A percentile compares a stretch with the other conserved stretches of the same genome.
Conservation (phyloP, 495 filamentous ascomycete species). For the Aspergillus biplanus region DNA sequence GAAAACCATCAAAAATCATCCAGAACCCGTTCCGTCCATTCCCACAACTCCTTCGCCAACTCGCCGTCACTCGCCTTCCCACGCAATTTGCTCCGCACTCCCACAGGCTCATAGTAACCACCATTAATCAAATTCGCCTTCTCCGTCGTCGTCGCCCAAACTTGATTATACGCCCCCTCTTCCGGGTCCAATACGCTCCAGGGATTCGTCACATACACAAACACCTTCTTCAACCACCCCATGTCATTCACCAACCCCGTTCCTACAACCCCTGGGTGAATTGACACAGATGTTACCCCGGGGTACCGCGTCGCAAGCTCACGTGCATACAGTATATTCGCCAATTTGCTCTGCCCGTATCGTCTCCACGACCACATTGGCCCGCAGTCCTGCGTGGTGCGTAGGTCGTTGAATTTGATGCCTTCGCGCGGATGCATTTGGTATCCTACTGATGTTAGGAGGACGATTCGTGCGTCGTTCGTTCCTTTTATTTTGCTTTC, state of each 20-base stretch:
- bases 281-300: slow-evolving; percentile 37
- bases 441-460: slow-evolving; percentile 42
- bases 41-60: slow-evolving; percentile 56
- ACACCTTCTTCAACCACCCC: slow-evolving; percentile 18
- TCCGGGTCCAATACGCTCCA: slow-evolving; percentile 20
- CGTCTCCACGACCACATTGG: slow-evolving; percentile 40
- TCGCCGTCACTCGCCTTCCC: slow-evolving; percentile 36
- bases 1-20: slow-evolving; percentile 2
- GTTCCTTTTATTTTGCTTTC: not conserved
- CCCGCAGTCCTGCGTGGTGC: slow-evolving; percentile 19
- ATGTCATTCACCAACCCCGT: slow-evolving; percentile 38
- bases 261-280: slow-evolving; percentile 50
- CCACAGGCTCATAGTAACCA: slow-evolving; percentile 57
- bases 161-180: slow-evolving; percentile 56
- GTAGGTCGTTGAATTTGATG: slow-evolving; percentile 21
- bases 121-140: slow-evolving; percentile 40
- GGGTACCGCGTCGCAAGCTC: slow-evolving; percentile 58
- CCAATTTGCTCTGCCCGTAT: slow-evolving; percentile 70
- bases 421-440: slow-evolving; percentile 3
- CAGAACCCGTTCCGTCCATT: slow-evolving; percentile 50
- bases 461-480: slow-evolving; percentile 42
- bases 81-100: slow-evolving; percentile 32
- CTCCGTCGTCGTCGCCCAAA: slow-evolving; percentile 53
- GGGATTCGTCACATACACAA: slow-evolving; percentile 24
- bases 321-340: slow-evolving; percentile 63